These are phyloP conservation scores for Carex kokanica DNA, from an alignment of 176 grass and related monocot genomes.

Conservation along the genomic window DNA sequence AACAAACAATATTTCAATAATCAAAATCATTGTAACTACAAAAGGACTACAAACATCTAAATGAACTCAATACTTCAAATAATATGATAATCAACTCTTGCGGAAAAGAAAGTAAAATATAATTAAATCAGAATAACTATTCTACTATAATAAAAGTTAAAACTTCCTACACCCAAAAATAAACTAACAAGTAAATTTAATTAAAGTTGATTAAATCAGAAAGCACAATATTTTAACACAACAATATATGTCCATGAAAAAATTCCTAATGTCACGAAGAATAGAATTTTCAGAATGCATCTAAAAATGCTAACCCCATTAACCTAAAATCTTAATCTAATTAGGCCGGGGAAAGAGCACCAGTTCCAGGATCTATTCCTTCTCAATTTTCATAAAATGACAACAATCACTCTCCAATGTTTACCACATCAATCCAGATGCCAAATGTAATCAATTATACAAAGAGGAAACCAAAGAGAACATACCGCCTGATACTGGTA, in stretches of 20 bases:
- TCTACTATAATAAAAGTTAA: not conserved
- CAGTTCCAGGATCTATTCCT: not conserved
- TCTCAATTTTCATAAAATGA: not conserved
- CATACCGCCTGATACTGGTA: not conserved
- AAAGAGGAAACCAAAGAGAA: not conserved
- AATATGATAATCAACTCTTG: not conserved
- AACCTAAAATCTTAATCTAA: not conserved
- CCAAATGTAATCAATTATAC: not conserved
- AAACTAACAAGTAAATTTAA: not conserved
- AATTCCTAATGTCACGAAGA: not conserved
- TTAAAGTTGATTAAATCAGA: not conserved
- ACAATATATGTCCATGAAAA: not conserved
- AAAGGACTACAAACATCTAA: not conserved
- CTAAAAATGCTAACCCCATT: not conserved
- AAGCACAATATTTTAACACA: not conserved
- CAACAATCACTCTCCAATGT: no score
- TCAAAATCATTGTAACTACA: not conserved
- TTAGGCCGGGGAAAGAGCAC: not conserved
- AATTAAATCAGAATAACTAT: not conserved
- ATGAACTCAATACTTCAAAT: not conserved
- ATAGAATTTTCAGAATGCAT: not conserved
- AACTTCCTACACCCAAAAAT: not conserved
- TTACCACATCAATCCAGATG: not conserved
- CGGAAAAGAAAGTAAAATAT: not conserved
- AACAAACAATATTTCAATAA: not conserved